Evolutionary conservation across 208 protist species (phyloP).

Genomic region (Leishmania major): DNA sequence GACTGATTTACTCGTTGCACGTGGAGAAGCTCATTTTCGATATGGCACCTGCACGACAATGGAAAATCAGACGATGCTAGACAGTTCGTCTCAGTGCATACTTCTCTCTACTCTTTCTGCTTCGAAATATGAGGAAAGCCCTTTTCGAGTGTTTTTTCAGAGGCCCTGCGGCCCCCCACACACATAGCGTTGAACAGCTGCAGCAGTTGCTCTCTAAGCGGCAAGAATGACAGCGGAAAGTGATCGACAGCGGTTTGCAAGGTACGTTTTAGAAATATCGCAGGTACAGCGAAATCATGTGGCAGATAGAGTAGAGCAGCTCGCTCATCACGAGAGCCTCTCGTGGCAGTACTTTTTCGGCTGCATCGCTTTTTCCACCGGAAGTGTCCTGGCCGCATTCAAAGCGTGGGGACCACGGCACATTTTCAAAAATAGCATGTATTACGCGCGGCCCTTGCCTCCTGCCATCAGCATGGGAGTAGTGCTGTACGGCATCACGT

Average conservation of each 20-base stretch:
- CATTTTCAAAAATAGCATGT: constrained; percentile 92
- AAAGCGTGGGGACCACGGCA: constrained; percentile 88
- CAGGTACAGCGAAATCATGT: constrained; percentile 71
- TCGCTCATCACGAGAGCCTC: constrained; percentile 66
- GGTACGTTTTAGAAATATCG: constrained; percentile 82
- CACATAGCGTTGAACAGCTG: constrained; percentile 1
- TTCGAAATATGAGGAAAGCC: not conserved
- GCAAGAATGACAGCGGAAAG: constrained; percentile 39
- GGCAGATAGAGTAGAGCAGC: constrained; percentile 70
- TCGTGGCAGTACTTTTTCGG: constrained; percentile 88
- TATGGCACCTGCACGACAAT: too few relatives aligned
- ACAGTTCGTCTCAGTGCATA: not conserved
- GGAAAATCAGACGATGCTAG: not conserved
- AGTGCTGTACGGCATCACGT: constrained; percentile 82
- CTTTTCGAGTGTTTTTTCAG: not conserved
- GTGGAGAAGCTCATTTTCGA: not conserved
- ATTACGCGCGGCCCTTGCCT: constrained; percentile 82
- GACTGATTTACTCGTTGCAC: not conserved
- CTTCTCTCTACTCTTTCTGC: not conserved
- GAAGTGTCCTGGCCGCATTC: constrained; percentile 63
- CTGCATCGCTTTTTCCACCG: constrained; percentile 66
- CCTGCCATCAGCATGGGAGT: constrained; percentile 88
- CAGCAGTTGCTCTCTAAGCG: not conserved
- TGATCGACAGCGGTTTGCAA: constrained; percentile 58
- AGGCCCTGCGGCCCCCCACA: not conserved